Base-by-base conservation (phyloP, 371 early-diverging fungal genomes). In the Circinella minor region DNA sequence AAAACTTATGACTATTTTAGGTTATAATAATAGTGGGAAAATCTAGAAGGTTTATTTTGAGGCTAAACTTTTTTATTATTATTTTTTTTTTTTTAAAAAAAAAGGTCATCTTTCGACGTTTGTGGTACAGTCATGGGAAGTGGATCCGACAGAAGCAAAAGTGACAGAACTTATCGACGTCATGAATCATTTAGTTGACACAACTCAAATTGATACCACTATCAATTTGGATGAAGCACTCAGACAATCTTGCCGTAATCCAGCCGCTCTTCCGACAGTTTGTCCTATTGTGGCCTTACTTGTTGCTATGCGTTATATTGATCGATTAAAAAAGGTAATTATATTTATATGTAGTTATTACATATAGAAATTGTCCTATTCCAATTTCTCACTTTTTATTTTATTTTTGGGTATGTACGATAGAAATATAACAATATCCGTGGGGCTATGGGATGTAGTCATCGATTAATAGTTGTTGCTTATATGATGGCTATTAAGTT, bases 401-500 rank as follows among this genome's bases (percentile, higher is more conserved):
- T 15, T 11, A 47, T 15, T 15, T 15, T 9, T 54, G 36, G 20
- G 13, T 34, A 38, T 37, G n/a, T 37, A 27, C 10, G 49, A 64
- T 66, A 86, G 88, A 81, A 83, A 76, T 81, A 86, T 54, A 75
- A 74, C 4, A 74, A 77, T 37, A 76, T 86, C 27, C 83, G 77
- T 64, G 89, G 87, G 1, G 84, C 83, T 59, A 66, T 81, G 20
- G 88, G 89, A 15, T 89, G 88, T 61, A 81, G 85, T 8, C 83
- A 81, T 36, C 82, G 89, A 0, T 77, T 89, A 54, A 82, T 89
- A 11, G 68, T 86, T 67, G 80, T 86, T 4, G 88, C 89, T n/a
- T 89, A 77, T 49, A 85, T 85, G 63, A 83, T 89, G 70, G 88
- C 88, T 10, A 81, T 85, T 13, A 89, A 87, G 69, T 86, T 80